phyloP scores from a whole-genome alignment of 2,329 filamentous ascomycete genomes.

The Pseudogymnoascus pannorum region DNA sequence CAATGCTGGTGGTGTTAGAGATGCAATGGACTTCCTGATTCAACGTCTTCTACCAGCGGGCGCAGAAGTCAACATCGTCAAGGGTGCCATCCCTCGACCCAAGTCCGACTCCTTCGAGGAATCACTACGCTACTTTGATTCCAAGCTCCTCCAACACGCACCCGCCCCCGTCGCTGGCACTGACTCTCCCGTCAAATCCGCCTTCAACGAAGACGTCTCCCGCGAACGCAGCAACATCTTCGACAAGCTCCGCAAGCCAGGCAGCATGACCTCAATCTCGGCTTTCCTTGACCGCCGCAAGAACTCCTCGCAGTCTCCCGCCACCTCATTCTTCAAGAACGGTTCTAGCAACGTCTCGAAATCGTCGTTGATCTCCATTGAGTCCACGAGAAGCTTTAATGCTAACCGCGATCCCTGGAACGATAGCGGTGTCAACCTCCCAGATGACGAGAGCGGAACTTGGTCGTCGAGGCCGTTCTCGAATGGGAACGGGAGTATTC shows the following conservation, averaged over 20 bases:
- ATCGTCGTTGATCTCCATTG: conserved; percentile 90
- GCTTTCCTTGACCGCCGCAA: conserved; percentile 95
- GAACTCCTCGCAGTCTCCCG: conserved; percentile 82
- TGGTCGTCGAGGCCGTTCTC: conserved; percentile 52
- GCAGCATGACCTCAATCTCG: conserved; percentile 87
- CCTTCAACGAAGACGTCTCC: conserved; percentile 73
- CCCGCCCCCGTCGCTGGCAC: conserved; percentile 65
- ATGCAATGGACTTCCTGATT: conserved; percentile 91
- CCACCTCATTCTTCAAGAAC: conserved; percentile 80
- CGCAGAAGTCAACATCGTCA: conserved; percentile 81
- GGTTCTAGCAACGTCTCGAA: conserved; percentile 86
- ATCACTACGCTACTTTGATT: conserved; percentile 92
- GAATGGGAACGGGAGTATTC: conserved; percentile 59
- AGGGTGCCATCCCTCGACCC: conserved; percentile 92
- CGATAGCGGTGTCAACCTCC: conserved; percentile 89
- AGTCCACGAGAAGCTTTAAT: conserved; percentile 83
- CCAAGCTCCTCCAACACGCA: conserved; percentile 89
- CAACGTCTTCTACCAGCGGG: conserved; percentile 77
- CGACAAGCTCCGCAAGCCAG: conserved; percentile 87
- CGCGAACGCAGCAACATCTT: conserved; percentile 79
- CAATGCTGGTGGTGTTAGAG: conserved; percentile 89
- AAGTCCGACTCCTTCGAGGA: conserved; percentile 99
- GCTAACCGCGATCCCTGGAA: conserved; percentile 98
- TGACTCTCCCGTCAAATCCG: conserved; percentile 81
- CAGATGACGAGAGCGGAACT: conserved; percentile 68